Base-by-base conservation (phyloP, 2,329 filamentous ascomycete species). In the Aspergillus quadricinctus region DNA sequence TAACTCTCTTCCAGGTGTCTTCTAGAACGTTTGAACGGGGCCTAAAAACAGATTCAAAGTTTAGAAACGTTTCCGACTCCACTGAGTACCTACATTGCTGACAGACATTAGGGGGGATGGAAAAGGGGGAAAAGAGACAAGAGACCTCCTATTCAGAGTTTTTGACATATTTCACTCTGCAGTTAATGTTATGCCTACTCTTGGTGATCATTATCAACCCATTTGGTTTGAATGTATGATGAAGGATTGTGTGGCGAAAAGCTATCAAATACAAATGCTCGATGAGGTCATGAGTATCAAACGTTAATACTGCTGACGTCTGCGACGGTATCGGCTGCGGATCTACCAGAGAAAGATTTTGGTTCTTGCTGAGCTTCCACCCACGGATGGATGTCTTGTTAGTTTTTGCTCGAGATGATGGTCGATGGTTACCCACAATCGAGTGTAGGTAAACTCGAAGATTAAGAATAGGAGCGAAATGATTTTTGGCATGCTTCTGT, bases 1-100 rank as follows among this genome's bases (percentile, higher is more conserved):
- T 46, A 57, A 54, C 50, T 57, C 55, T 52, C 52, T 73, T 73
- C 70, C 64, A 72, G 60, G 60, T 56, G 65, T 65, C 64, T 73
- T 73, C 70, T 72, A 73, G 70, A 73, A 73, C 51, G 52, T 41
- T 40, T 45, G 21, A 10, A 37, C 29, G 37, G 23, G 23, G 27
- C 25, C 23, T 43, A 45, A 52, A 28, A 50, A 25, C 19, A 49
- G 48, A 49, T 49, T 52, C 49, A n/a, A 23, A 23, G 28, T 31
- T 35, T n/a, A 37, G 11, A 50, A 8, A 21, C 31, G 10, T 31
- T 21, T 5, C 31, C 31, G 31, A 17, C 31, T 37, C 31, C 31
- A 14, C 31, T 7, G 31, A 37, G 14, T 29, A 27, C 11, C 25
- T 50, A 35, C 19, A 31, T 31, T n/a, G 19, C 25, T 14, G 11